phyloP scores from a whole-genome alignment of 345 rosid species.

The Adansonia digitata region DNA sequence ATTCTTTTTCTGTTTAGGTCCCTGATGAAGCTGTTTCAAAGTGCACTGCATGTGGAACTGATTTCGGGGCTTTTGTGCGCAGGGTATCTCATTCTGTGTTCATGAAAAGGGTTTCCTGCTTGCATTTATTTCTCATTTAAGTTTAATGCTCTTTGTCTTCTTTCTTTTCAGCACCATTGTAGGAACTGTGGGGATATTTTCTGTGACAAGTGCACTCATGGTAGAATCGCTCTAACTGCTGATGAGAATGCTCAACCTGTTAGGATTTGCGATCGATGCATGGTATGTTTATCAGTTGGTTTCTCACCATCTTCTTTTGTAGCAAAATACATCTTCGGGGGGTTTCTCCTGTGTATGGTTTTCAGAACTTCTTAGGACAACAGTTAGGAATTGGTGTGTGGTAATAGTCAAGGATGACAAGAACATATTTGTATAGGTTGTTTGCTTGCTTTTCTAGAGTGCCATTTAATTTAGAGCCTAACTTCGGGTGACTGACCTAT shows the following conservation, averaged over 20 bases:
- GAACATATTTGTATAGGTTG: background rate
- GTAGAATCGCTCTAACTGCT: slow-evolving; percentile 89
- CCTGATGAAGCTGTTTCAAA: slow-evolving; percentile 95
- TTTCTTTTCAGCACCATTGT: slow-evolving; percentile 81
- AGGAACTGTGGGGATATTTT: slow-evolving; percentile 98
- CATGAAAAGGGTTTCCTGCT: background rate
- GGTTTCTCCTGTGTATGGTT: background rate
- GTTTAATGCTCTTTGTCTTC: slow-evolving; percentile 8
- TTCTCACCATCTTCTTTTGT: background rate
- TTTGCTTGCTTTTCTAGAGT: background rate
- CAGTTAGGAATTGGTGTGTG: background rate
- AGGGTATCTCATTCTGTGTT: slow-evolving; percentile 37
- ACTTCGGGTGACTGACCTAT: background rate
- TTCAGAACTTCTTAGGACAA: background rate
- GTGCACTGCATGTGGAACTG: slow-evolving; percentile 74
- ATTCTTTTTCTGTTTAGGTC: slow-evolving; percentile 40
- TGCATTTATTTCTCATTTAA: slow-evolving; percentile 9
- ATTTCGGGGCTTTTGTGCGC: slow-evolving; percentile 86
- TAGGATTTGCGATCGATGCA: slow-evolving; percentile 91
- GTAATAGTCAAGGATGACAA: background rate
- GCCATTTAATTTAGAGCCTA: background rate
- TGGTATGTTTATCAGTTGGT: slow-evolving; percentile 44
- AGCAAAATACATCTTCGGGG: background rate
- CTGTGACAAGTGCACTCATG: slow-evolving; percentile 97
- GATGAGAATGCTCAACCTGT: slow-evolving; percentile 94